Base-by-base conservation (phyloP, 352 stramenopile genomes). In the Globisporangium nagaii region DNA sequence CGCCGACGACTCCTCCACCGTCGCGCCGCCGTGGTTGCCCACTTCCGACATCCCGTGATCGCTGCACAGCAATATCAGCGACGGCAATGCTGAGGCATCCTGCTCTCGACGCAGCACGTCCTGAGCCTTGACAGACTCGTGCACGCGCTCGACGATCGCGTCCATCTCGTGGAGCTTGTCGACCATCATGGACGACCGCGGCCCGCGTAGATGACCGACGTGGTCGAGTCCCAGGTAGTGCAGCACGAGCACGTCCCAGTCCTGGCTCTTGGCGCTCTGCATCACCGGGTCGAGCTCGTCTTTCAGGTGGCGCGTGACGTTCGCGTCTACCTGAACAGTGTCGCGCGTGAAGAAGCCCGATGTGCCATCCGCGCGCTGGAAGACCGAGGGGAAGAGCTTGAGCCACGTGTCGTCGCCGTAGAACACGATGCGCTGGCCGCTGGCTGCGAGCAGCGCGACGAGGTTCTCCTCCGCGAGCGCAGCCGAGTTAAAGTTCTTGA, bases 371-470 rank as follows among this genome's bases (percentile, higher is more conserved):
- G 74, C 58, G 4, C 86, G 83, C 56, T 62, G 57, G 45, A 96
- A 96, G 2, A 67, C 56, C 17, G 71, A 37, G 2, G 86, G 86
- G 36, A 95, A 96, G 11, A 96, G 61, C 59, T 89, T 88, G 25
- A 96, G 80, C 86, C 86, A 96, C 60, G 86, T 96, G 58, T 96
- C 86, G 60, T 96, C 86, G 12, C 86, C 86, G 58, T 95, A 96
- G 56, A 96, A 90, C 37, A 95, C 86, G 36, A 93, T 69, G 3
- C 73, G 68, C 27, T 73, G 71, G 4, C 72, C 79, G 28, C 63
- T 70, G 4, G 66, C 58, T 19, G 42, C 53, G 28, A 96, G 59
- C 27, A 83, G 40, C 30, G 77, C 66, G 25, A 96, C 44, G 13
- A 96, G 45, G 45, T 94, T 95, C 12, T 82, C 70, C 22, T 94